These are phyloP conservation scores for Calonectria crousiana DNA, from an alignment of 2,329 filamentous ascomycete genomes.

Conservation along the genomic window DNA sequence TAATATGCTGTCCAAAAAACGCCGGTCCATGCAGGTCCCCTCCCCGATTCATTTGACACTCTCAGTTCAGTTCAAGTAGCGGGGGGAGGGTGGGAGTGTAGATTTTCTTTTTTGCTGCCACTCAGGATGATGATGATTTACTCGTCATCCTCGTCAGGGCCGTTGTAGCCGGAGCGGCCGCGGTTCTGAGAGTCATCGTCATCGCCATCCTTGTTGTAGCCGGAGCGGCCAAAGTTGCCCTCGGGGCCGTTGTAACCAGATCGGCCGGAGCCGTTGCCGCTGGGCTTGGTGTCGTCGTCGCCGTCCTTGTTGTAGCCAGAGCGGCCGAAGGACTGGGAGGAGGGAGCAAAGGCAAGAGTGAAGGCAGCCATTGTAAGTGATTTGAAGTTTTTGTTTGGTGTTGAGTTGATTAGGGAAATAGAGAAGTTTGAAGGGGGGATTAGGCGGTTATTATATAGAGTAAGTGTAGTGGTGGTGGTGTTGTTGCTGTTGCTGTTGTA, in stretches of 20 bases:
- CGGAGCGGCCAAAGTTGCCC: constrained; percentile 44
- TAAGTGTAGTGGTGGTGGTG: not conserved
- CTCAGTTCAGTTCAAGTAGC: not conserved
- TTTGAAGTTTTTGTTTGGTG: constrained; percentile 7
- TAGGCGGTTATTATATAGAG: not conserved
- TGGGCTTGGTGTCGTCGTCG: constrained; percentile 42
- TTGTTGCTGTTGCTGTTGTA: constrained; percentile 9
- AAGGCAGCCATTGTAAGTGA: constrained; percentile 47
- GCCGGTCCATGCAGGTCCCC: constrained; percentile 34
- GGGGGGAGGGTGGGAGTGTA: not conserved
- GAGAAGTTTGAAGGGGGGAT: not conserved
- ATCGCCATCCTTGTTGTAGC: constrained; percentile 44
- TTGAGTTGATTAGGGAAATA: constrained; percentile 11
- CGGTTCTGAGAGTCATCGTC: constrained; percentile 49
- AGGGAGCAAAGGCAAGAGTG: constrained; percentile 40
- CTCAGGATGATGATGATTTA: constrained; percentile 26
- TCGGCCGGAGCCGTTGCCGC: constrained; percentile 53
- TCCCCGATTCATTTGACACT: no score
- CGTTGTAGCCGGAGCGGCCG: constrained; percentile 60
- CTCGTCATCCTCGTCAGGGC: constrained; percentile 50
- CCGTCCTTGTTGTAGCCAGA: constrained; percentile 40
- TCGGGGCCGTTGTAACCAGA: constrained; percentile 59
- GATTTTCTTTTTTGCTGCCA: not conserved
- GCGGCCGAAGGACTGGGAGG: constrained; percentile 41
- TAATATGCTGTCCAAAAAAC: constrained; percentile 28